Evolutionary conservation across 139 green algal genomes (phyloP).

Genomic region (Volvox reticuliferus): DNA sequence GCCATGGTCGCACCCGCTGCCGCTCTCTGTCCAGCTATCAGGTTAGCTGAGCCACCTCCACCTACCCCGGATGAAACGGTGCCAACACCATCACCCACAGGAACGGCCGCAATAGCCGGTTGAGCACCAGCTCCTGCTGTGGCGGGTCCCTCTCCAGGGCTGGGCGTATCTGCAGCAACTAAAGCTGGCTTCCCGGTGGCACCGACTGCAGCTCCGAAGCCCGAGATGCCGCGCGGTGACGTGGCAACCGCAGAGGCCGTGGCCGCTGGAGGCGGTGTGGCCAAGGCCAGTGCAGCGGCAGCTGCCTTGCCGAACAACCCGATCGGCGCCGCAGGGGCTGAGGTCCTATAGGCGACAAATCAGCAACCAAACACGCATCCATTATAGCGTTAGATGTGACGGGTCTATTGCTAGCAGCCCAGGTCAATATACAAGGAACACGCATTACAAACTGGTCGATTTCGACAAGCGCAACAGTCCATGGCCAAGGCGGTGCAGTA

Average conservation of each 20-base stretch:
- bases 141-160: background rate
- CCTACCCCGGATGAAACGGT: background rate
- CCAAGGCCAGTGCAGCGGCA: constrained; percentile 1
- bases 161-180: background rate
- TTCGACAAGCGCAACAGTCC: no score
- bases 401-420: no score
- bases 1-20: background rate
- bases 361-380: no score
- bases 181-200: background rate
- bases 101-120: background rate
- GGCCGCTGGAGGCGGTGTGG: constrained; percentile 7
- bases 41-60: background rate
- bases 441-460: no score
- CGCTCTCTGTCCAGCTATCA: background rate
- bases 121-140: background rate
- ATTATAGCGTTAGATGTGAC: no score
- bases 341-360: no score
- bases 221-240: background rate
- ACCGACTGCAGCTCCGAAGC: background rate
- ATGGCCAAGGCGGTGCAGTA: no score
- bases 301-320: constrained; percentile 34
- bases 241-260: background rate
- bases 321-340: background rate
- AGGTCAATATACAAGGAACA: no score
- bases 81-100: background rate